Evolutionary conservation across 495 filamentous ascomycete species (phyloP), one percentile per base, ranked within the genome.

Genomic region (Penicillium cataractarum): DNA sequence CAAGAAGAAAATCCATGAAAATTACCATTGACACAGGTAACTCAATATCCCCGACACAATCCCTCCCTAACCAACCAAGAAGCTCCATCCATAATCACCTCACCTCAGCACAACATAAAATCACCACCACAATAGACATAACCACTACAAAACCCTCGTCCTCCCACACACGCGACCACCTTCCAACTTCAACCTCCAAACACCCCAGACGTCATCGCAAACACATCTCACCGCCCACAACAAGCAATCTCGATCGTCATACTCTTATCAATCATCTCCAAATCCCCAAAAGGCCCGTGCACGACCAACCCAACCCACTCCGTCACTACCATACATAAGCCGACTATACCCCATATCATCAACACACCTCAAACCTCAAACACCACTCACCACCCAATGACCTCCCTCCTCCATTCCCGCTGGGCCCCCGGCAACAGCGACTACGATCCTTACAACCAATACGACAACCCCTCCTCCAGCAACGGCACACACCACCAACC

Each of bases 391-490:
- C 46, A 55, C 49, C 24, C 58, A 32, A 52, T 26, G 54, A 76
- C 68, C n/a, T 64, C 66, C 52, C 73, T 76, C 6, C 59, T 64
- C 57, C 64, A 62, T 44, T 76, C 73, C 15, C 71, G 69, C 64
- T 76, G 73, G 73, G 73, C 73, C 21, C 72, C 72, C 17, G 26
- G 59, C 12, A 44, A 60, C n/a, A 58, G 50, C 29, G 40, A 12
- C 33, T 17, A 19, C 49, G 27, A 62, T 52, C 2, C 35, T 39
- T 3, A 50, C 53, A 19, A 44, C 19, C 33, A 39, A 39, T 33
- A n/a, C 44, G n/a, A 24, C 21, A 24, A n/a, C n/a, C n/a, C n/a
- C n/a, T n/a, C n/a, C n/a, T n/a, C 42, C 19, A 31, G 35, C 35
- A 39, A 17, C 35, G 13, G 13, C 35, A 39, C 10, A 12, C 3